Base-by-base conservation (phyloP, 305 asterid genomes). In the Salvia sclarea region DNA sequence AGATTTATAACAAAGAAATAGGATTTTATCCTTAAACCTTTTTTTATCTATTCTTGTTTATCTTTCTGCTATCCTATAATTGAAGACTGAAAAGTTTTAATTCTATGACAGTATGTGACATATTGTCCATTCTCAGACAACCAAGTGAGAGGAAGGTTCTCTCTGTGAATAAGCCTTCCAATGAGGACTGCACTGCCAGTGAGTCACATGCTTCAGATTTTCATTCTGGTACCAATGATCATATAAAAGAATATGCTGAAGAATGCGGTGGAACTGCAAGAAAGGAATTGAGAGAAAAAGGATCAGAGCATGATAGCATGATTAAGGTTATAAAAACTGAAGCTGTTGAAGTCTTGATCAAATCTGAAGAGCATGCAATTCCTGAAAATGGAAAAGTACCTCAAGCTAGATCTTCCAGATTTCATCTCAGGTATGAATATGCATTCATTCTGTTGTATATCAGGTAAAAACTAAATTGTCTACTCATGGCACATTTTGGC, bases 101-200 rank as follows among this genome's bases (percentile, higher is more conserved):
- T 65, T 40, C 75, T 72, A 25, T 70, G 71, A 43, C 96, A 93
- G 98, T 89, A 58, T 68, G 71, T 67, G 96, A 85, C 69, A 93
- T 93, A 83, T 72, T 90, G 74, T 86, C 92, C 75, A 67, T 81
- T 64, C 88, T 93, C 72, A 85, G 77, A 77, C 87, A 84, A 75
- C 90, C 96, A 44, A 73, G 62, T 74, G 77, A 61, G 65, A 76
- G 58, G 52, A 79, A 80, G 62, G 78, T 66, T 52, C 82, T 24
- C 62, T 40, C 54, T 24, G 47, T 56, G 74, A 79, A 79, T 69
- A 73, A 75, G 57, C 68, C 80, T 53, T 64, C 49, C 52, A 35
- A 48, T 41, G 82, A 74, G 45, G 82, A 64, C 75, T 66, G 24
- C 58, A 65, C 54, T 66, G n/a, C n/a, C n/a, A n/a, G n/a, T n/a